A percentile compares a stretch with the other conserved stretches of the same genome.
phyloP scores from a whole-genome alignment of 345 rosid genomes.

The Clarkia xantiana region DNA sequence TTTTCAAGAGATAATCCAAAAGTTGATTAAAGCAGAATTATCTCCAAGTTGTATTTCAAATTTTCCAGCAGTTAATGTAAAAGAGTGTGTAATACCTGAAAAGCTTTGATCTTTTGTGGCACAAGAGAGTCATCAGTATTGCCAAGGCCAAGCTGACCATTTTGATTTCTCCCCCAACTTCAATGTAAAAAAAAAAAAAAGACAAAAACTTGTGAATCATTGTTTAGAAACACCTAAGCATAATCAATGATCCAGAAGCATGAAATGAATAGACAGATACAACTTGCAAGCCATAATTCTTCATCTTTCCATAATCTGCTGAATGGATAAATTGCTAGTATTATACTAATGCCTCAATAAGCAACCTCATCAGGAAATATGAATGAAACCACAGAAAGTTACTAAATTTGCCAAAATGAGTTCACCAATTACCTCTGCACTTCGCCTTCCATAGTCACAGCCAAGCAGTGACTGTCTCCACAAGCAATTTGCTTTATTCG shows the following conservation, averaged over 20 bases:
- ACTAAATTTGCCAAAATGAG: too few species aligned
- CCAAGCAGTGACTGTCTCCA: slow-evolving; percentile 95
- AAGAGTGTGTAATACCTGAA: slow-evolving; percentile 39
- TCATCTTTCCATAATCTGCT: too few species aligned
- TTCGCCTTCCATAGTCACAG: slow-evolving; percentile 81
- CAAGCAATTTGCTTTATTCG: slow-evolving; percentile 89
- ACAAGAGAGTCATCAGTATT: slow-evolving; percentile 71
- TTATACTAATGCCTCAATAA: too few species aligned
- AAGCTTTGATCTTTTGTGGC: slow-evolving; percentile 80
- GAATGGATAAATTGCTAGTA: too few species aligned
- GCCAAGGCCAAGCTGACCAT: slow-evolving; percentile 98
- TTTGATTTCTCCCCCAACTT: slow-evolving; percentile 99
- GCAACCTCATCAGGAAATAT: too few species aligned
- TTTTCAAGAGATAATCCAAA: too few species aligned
- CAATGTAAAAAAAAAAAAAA: slow-evolving; percentile 7
- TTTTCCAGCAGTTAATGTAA: neutral
- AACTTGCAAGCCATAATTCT: too few species aligned
- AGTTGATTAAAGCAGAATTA: too few species aligned
- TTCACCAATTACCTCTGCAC: slow-evolving; percentile 51
- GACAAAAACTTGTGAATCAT: neutral
- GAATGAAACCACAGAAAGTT: too few species aligned
- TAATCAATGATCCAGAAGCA: neutral
- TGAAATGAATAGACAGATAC: too few species aligned
- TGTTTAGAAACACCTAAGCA: neutral
- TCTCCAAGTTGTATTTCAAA: too few species aligned